Evolutionary conservation across 148 eudicot genomes (phyloP), one percentile per base, ranked within the genome.

Genomic region (Suaeda aralocaspica): DNA sequence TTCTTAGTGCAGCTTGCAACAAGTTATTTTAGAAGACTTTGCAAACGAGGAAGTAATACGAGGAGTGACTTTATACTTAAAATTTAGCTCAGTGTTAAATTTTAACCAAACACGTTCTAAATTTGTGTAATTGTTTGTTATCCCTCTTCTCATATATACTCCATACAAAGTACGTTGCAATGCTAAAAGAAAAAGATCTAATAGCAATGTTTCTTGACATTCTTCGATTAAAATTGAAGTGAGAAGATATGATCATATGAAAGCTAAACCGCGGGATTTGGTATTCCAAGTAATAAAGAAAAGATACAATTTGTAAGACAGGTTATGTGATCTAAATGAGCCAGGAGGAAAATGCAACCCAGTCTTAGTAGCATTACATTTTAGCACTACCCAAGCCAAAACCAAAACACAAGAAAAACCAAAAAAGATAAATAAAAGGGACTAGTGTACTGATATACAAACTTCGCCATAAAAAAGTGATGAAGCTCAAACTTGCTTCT

Each of bases 391-490:
- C 64, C 42, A 36, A 36, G 41, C 41, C 41, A 36, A 36, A 36
- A 36, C 4, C 41, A 36, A 36, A 36, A 36, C 41, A 36, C 41
- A 56, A 64, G 63, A 63, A 44, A n/a, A 31, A 42, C 10, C 64
- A 69, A 26, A n/a, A n/a, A n/a, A 25, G 1, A 26, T 3, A 68
- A 39, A 34, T 15, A 39, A 72, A 41, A 50, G 41, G n/a, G 30
- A 76, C 70, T 44, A 63, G 56, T 69, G 78, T 51, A 70, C 79
- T 53, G 41, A 44, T 76, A 69, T 75, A 75, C 78, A 75, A 75
- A 69, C 69, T 69, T 69, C 48, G 71, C 67, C 67, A 75, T 69
- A 69, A 51, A 68, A 75, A 22, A 50, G 68, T 68, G 67, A 74
- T 49, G 67, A 59, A 34, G 33, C 36, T 33, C 48, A 68, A 31